Base-by-base conservation (phyloP, 352 stramenopile species). In the Phytophthora citricola region DNA sequence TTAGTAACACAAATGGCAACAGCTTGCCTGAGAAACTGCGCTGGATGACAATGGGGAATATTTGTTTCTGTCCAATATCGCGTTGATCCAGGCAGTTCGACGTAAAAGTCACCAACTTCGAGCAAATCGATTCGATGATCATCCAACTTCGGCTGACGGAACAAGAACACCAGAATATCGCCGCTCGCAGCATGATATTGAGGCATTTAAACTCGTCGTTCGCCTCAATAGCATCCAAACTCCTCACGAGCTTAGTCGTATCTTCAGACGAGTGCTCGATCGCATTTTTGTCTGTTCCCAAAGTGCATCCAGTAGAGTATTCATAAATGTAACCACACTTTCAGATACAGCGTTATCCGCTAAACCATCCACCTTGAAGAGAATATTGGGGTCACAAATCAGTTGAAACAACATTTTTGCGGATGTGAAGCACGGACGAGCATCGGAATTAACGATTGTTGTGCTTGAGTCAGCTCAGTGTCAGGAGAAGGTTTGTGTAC, bases 351-450 rank as follows among this genome's bases (percentile, higher is more conserved):
- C 39, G 36, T 49, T 24, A 36, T 47, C 61, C 43, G 58, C 67
- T 47, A n/a, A 58, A 14, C 47, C 58, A 32, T 45, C 26, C 4
- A 51, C 56, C 31, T 56, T 60, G 7, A 81, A 78, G 2, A 79
- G 58, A 0, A 52, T 20, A 11, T 60, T 45, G 5, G 79, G 71
- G 52, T 94, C 85, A 44, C 39, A 76, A 71, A 94, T 92, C 2
- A 96, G 65, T 46, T 92, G 79, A 60, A 94, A 96, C 5, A 96
- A 63, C 78, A 92, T 94, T 55, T 93, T 93, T 12, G 82, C 70
- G 31, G 85, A 92, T 20, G 87, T 91, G 57, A 96, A 94, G 31
- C 70, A 86, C n/a, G 88, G 0, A 94, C 76, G 9, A 96, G 81
- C 83, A 94, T 94, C 15, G 88, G 86, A 26, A 94, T 61, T 10